Base-by-base conservation (phyloP, 2,329 filamentous ascomycete genomes). In the Juglanconis oblonga region DNA sequence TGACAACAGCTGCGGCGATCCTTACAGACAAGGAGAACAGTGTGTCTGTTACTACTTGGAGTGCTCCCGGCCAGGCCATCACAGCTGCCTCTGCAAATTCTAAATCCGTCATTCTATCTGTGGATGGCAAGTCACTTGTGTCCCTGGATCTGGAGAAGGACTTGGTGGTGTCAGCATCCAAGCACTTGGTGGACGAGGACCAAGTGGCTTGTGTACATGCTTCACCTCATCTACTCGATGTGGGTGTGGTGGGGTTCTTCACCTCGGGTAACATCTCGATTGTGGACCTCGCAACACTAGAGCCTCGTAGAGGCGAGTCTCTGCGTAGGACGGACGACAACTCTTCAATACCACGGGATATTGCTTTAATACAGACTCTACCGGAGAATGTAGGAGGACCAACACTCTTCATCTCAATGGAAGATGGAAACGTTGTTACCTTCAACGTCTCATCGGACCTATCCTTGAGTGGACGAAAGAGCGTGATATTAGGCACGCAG, bases 211-310 rank as follows among this genome's bases (percentile, higher is more conserved):
- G 93, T 67, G 80, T 98, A 9, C 87, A 94, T 51, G 82, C 95
- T 1, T 87, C 92, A 0, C 78, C 83, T 3, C 79, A 84, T 40
- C 77, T 88, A 13, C 77, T 81, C 4, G 79, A 84, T 52, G 77
- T 92, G 36, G 94, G 90, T 58, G 87, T 97, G 33, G 82, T 95
- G 14, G 93, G 92, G 1, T 95, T 96, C 74, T 98, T 94, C 86
- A 87, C 90, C 64, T 87, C 88, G n/a, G 90, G 91, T 5, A 85
- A 85, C 10, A 83, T 98, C 32, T 89, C 90, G 0, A 79, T 98
- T 38, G 78, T 97, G 49, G 82, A 88, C 61, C 72, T 96, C 29
- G 73, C 81, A 17, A 86, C 85, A 2, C 77, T 98, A 3, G 76
- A 87, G 36, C 82, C 87, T 1, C 74, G 92, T 0, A 83, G 87